Conservation (phyloP, 805 yeast genomes). For the Kazachstania martiniae region DNA sequence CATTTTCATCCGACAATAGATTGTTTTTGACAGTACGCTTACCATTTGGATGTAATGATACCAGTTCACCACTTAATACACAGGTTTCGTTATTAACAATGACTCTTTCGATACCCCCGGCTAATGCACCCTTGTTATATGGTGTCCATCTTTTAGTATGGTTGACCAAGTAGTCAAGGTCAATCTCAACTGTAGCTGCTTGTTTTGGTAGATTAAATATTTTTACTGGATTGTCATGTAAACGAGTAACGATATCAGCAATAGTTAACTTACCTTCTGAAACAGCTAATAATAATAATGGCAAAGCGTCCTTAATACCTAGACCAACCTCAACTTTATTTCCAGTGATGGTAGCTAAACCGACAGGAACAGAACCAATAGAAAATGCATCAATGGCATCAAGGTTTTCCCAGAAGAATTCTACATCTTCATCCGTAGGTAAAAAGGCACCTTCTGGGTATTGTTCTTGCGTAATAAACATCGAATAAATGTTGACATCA, state of each 20-base stretch:
- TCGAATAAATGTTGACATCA: slow-evolving; percentile 73
- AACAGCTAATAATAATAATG: slow-evolving; percentile 74
- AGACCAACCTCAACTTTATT: slow-evolving; percentile 54
- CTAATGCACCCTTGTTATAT: slow-evolving; percentile 41
- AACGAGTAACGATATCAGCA: slow-evolving; percentile 57
- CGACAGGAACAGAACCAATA: slow-evolving; percentile 68
- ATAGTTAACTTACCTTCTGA: slow-evolving; percentile 59
- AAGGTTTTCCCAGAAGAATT: slow-evolving; percentile 69
- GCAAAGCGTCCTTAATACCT: slow-evolving; percentile 73
- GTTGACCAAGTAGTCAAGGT: slow-evolving; percentile 52
- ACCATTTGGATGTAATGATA: slow-evolving; percentile 53
- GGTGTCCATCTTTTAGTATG: slow-evolving; percentile 43
- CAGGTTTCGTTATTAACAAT: slow-evolving; percentile 67
- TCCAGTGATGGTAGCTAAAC: slow-evolving; percentile 56
- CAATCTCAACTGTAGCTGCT: slow-evolving; percentile 63
- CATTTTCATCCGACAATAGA: not conserved
- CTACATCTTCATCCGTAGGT: slow-evolving; percentile 75
- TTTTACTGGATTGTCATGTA: slow-evolving; percentile 71
- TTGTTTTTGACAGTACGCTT: slow-evolving; percentile 36
- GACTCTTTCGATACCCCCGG: slow-evolving; percentile 86
- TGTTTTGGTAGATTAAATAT: slow-evolving; percentile 79
- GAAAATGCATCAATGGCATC: slow-evolving; percentile 75
- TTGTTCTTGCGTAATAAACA: slow-evolving; percentile 65
- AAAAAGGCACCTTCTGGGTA: slow-evolving; percentile 61
- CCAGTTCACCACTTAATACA: slow-evolving; percentile 71